These are phyloP conservation scores for Plantago major DNA, from an alignment of 257 asterid genomes.

Conservation along the genomic window DNA sequence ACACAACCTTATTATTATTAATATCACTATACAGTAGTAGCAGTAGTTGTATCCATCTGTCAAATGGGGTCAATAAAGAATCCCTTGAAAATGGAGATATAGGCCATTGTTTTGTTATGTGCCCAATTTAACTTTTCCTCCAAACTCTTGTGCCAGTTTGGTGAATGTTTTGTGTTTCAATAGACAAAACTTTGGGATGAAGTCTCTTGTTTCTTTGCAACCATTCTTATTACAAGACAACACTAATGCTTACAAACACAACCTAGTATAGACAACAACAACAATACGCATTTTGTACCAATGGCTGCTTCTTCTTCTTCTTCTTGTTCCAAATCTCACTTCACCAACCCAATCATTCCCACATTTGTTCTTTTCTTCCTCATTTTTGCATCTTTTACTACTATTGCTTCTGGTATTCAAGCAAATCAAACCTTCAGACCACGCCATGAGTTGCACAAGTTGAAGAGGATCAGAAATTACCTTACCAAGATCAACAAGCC, in stretches of 20 bases:
- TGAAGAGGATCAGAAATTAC: slow-evolving; percentile 48
- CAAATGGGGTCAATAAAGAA: slow-evolving; percentile 30
- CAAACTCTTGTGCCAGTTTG: slow-evolving; percentile 22
- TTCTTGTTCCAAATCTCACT: slow-evolving; percentile 17
- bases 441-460: slow-evolving; percentile 33
- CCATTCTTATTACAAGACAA: slow-evolving; percentile 42
- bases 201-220: slow-evolving; percentile 24
- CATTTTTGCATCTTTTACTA: slow-evolving; percentile 4
- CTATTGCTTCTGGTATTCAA: slow-evolving; percentile 15
- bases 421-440: slow-evolving; percentile 63
- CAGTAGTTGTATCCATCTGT: slow-evolving; percentile 27
- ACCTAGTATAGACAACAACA: slow-evolving; percentile 11
- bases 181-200: slow-evolving; percentile 57
- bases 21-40: no score
- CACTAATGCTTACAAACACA: slow-evolving; percentile 53
- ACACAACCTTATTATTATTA: background rate
- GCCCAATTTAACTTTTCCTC: slow-evolving; percentile 38
- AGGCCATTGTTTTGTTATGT: background rate
- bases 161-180: slow-evolving; percentile 24
- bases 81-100: slow-evolving; percentile 35
- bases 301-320: slow-evolving; percentile 38
- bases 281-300: slow-evolving; percentile 8
- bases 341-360: slow-evolving; percentile 43
- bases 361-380: slow-evolving; percentile 50
- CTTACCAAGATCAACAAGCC: slow-evolving; percentile 77